phyloP scores from a whole-genome alignment of 148 eudicot species.

The Chenopodium berlandieri region DNA sequence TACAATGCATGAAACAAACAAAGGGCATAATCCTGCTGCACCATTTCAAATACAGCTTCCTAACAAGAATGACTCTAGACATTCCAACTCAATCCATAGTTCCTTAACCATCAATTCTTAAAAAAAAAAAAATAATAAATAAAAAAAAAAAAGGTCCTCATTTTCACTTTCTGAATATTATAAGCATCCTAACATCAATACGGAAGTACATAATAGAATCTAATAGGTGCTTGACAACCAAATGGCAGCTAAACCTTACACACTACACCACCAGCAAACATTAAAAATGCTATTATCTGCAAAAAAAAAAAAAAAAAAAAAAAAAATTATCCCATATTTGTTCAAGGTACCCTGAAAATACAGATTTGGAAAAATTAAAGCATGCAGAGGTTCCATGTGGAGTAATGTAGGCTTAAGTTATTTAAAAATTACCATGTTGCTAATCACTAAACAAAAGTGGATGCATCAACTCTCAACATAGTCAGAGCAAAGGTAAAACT shows the following conservation, averaged over 20 bases:
- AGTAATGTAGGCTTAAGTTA: neutral
- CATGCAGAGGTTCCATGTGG: neutral
- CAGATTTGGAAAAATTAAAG: neutral
- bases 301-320: too few relatives aligned
- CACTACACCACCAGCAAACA: neutral
- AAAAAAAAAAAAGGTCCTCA: too few relatives aligned
- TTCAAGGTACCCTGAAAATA: neutral
- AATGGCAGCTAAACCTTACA: neutral
- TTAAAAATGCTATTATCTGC: neutral
- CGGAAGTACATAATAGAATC: neutral
- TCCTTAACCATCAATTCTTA: too few relatives aligned
- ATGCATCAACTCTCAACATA: neutral
- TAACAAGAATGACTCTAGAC: too few relatives aligned
- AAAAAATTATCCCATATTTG: neutral
- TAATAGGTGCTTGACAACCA: neutral
- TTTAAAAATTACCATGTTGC: neutral
- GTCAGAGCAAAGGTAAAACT: neutral
- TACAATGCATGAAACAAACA: neutral
- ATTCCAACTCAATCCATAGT: too few relatives aligned
- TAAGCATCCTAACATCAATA: neutral
- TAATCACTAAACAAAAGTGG: neutral
- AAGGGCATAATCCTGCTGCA: neutral
- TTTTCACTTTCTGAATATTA: too few relatives aligned
- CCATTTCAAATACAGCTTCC: neutral
- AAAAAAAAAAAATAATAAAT: too few relatives aligned